Evolutionary conservation across 768 basidiomycete genomes (phyloP), one percentile per base, ranked within the genome.

Genomic region (Nevesoporus exiguus): DNA sequence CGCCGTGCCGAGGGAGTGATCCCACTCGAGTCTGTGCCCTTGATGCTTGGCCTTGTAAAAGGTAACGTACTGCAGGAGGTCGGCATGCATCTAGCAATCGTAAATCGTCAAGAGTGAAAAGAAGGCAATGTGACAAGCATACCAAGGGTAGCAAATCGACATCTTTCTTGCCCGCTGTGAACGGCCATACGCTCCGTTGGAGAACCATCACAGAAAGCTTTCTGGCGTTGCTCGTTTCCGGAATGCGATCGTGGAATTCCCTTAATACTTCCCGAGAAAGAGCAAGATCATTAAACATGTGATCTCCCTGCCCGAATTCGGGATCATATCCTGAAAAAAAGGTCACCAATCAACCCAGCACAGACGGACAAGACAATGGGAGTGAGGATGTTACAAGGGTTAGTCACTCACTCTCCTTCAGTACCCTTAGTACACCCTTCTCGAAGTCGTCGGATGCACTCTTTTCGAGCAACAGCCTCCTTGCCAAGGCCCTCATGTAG

Each of bases 241-340:
- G 45, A 33, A 79, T 61, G 60, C 80, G 77, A 25, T 72, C 63
- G 53, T 84, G 79, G 70, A 84, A 90, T 56, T 87, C 86, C 0
- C 69, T 66, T 78, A 92, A 81, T 21, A 82, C 66, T 52, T 95
- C 92, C 48, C 82, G 71, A 1, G 92, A 95, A 17, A 92, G 73
- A 0, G 82, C 81, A 3, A 96, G 74, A 64, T 96, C 94, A 56
- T 85, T 93, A 75, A 98, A 96, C 96, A 98, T 96, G 37, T 92
- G 84, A 62, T 93, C 91, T 47, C 93, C 93, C 74, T 88, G 89
- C 8, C 88, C 90, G 64, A 98, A 98, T 56, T 96, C 94, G 11
- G 94, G 89, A 66, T 98, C 97, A 63, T 95, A 96, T 49, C 88
- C 96, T 96, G 63, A 51, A 44, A 46, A 50, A 24, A 45, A 31